Evolutionary conservation across 2,329 filamentous ascomycete genomes (phyloP).

Genomic region (Aspergillus puulaauensis): DNA sequence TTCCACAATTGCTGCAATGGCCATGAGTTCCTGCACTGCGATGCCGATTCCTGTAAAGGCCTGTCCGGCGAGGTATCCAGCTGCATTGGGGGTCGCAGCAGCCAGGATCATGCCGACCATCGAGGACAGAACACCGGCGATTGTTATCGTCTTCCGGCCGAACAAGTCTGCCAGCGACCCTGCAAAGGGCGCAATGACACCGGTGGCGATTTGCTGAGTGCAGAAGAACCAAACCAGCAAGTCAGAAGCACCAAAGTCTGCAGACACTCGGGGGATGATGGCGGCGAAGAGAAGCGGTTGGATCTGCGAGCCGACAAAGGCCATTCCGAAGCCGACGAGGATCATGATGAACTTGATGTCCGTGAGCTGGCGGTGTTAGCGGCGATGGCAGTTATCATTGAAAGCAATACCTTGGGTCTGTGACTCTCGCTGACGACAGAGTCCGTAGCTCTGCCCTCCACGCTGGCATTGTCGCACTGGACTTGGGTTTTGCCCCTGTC

Average conservation of each 20-base stretch:
- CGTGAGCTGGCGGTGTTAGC: no score
- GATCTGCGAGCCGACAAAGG: conserved; percentile 7
- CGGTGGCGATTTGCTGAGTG: not conserved
- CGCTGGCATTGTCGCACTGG: no score
- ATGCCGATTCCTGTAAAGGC: conserved; percentile 1
- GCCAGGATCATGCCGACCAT: conserved; percentile 4
- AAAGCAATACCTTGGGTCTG: no score
- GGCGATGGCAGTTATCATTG: no score
- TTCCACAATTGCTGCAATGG: conserved; percentile 2
- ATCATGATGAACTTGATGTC: not conserved
- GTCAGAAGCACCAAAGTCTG: not conserved
- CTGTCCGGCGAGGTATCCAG: conserved; percentile 3
- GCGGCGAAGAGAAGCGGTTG: conserved; percentile 6
- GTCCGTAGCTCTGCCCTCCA: no score
- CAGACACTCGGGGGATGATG: not conserved
- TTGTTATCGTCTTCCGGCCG: not conserved
- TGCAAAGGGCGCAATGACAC: conserved; percentile 1
- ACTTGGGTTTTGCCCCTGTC: no score
- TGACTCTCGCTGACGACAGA: no score
- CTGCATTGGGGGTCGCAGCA: not conserved
- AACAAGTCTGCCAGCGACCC: not conserved
- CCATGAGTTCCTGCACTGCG: conserved; percentile 7
- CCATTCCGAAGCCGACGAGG: conserved; percentile 3
- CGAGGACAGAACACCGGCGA: not conserved
- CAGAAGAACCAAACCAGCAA: conserved; percentile 3